Evolutionary conservation across 1,284 basidiomycete species (phyloP).

Genomic region (Omphalotus olearius): DNA sequence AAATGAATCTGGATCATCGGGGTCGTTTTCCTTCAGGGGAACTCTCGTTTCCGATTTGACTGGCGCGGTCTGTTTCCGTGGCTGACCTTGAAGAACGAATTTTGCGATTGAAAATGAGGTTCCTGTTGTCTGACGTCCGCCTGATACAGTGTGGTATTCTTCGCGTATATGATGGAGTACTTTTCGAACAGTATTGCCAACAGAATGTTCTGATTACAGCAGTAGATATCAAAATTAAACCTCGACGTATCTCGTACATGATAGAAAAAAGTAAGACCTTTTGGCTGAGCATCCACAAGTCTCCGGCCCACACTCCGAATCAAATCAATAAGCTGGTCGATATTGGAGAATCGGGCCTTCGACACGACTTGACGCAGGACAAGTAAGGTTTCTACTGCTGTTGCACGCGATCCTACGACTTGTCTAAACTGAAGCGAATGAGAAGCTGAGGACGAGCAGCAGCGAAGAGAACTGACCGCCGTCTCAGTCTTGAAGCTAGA

Average conservation of each 20-base stretch:
- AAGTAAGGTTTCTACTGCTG: slow-evolving; percentile 86
- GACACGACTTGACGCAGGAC: slow-evolving; percentile 88
- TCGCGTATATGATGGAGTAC: slow-evolving; percentile 91
- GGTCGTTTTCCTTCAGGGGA: slow-evolving; percentile 61
- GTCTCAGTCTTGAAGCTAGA: slow-evolving; percentile 14
- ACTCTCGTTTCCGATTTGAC: slow-evolving; percentile 50
- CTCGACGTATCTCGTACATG: slow-evolving; percentile 1
- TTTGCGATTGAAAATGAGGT: slow-evolving; percentile 68
- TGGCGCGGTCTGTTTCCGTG: slow-evolving; percentile 44
- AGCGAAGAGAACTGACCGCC: slow-evolving; percentile 14
- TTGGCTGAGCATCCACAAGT: slow-evolving; percentile 87
- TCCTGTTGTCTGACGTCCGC: slow-evolving; percentile 36
- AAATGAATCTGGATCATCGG: slow-evolving; percentile 71
- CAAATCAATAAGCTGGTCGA: slow-evolving; percentile 81
- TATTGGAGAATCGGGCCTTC: slow-evolving; percentile 80
- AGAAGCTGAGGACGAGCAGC: neutral
- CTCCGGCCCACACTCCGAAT: slow-evolving; percentile 79
- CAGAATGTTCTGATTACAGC: slow-evolving; percentile 71
- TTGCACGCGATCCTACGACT: slow-evolving; percentile 81
- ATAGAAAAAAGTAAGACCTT: slow-evolving; percentile 54
- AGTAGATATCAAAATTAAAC: slow-evolving; percentile 9
- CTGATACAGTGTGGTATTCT: slow-evolving; percentile 74
- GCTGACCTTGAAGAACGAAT: slow-evolving; percentile 75
- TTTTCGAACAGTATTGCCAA: slow-evolving; percentile 91
- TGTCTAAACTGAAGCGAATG: slow-evolving; percentile 48